phyloP scores from a whole-genome alignment of 202 grass and related monocot genomes.

The Carex arenaria region DNA sequence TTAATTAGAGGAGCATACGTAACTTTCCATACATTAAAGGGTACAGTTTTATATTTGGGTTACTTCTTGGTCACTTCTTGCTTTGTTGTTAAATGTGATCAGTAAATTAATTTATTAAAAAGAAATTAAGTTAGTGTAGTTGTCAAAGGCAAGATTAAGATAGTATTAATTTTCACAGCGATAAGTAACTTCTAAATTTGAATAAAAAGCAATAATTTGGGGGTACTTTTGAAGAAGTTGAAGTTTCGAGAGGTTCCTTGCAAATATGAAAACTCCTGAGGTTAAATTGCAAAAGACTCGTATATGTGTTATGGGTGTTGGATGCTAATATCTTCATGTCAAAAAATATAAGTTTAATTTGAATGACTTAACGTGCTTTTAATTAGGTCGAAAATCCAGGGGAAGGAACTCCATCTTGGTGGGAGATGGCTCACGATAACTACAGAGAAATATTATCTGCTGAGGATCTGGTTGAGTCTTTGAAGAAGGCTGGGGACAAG shows the following conservation, averaged over 20 bases:
- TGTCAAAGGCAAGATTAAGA: no score
- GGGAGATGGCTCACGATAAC: slow-evolving; percentile 27
- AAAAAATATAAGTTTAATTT: slow-evolving; percentile 11
- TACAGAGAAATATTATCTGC: slow-evolving; percentile 41
- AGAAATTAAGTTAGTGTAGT: not conserved
- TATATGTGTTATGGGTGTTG: not conserved
- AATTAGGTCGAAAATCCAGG: not conserved
- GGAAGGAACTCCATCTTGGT: slow-evolving; percentile 9
- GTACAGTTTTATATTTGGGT: not conserved
- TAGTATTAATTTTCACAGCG: not conserved
- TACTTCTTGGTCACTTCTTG: not conserved
- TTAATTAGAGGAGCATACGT: not conserved
- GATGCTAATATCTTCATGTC: slow-evolving; percentile 6
- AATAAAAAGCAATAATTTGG: not conserved
- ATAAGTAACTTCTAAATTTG: not conserved
- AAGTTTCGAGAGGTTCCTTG: not conserved
- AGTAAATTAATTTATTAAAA: not conserved
- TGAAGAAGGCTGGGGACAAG: slow-evolving; percentile 38
- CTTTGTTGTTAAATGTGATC: not conserved
- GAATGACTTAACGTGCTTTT: not conserved
- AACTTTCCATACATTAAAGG: not conserved
- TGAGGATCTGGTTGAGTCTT: slow-evolving; percentile 28
- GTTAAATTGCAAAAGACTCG: not conserved
- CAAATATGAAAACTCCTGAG: not conserved
- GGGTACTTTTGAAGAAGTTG: not conserved